phyloP scores from a whole-genome alignment of 495 filamentous ascomycete genomes.

The Hypoxylon lenormandii region DNA sequence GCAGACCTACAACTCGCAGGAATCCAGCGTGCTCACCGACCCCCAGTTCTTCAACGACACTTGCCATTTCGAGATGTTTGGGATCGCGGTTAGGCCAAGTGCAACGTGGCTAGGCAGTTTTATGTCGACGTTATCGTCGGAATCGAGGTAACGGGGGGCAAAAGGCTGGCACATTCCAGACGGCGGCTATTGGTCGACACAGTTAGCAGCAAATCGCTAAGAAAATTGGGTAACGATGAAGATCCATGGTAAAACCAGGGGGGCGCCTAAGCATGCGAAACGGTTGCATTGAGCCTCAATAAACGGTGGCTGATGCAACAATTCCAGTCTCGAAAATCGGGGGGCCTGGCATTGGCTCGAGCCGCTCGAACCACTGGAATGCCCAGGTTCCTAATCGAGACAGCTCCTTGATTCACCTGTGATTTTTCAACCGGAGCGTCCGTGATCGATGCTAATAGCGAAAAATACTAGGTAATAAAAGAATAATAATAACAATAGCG shows the following conservation, averaged over 20 bases:
- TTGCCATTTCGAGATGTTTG: slow-evolving; percentile 26
- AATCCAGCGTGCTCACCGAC: slow-evolving; percentile 5
- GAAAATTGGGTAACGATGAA: slow-evolving; percentile 13
- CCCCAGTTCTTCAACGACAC: slow-evolving; percentile 11
- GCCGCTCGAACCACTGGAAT: slow-evolving; percentile 30
- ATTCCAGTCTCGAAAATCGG: slow-evolving; percentile 29
- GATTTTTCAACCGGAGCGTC: neutral
- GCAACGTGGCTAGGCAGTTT: slow-evolving; percentile 30
- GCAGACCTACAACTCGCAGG: neutral
- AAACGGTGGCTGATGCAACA: slow-evolving; percentile 43
- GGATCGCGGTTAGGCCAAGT: slow-evolving; percentile 12
- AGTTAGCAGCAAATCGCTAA: neutral
- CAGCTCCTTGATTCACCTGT: neutral
- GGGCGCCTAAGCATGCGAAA: slow-evolving; percentile 25
- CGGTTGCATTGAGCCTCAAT: slow-evolving; percentile 43
- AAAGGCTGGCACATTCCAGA: slow-evolving; percentile 40
- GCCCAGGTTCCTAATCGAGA: slow-evolving; percentile 16
- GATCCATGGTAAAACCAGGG: slow-evolving; percentile 44
- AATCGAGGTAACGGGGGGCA: slow-evolving; percentile 1
- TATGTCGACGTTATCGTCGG: slow-evolving; percentile 16
- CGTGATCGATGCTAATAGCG: neutral
- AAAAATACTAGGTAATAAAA: neutral
- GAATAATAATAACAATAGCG: no score
- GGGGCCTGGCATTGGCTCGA: slow-evolving; percentile 24
- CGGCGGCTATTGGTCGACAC: slow-evolving; percentile 27